Conservation (phyloP, 2,329 filamentous ascomycete genomes). For the Pseudopyricularia javanii region DNA sequence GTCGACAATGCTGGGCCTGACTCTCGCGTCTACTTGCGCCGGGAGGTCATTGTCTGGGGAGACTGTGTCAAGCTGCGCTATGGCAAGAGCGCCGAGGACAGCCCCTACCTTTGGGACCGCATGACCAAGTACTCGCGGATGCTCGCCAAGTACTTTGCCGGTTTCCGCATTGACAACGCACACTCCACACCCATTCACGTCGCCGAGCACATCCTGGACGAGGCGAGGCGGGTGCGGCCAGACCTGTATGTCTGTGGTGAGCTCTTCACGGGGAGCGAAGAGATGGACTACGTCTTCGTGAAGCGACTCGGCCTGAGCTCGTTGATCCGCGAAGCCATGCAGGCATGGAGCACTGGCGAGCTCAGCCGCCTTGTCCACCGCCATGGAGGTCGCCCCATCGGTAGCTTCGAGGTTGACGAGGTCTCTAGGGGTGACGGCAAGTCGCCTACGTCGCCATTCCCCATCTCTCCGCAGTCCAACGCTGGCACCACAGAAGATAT, state of each 20-base stretch:
- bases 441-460: constrained; percentile 14
- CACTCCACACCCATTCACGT: constrained; percentile 93
- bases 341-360: constrained; percentile 91
- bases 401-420: constrained; percentile 92
- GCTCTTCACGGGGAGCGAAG: constrained; percentile 88
- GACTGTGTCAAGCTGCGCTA: constrained; percentile 97
- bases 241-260: constrained; percentile 90
- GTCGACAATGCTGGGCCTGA: constrained; percentile 84
- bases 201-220: constrained; percentile 86
- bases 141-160: constrained; percentile 89
- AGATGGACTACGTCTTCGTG: constrained; percentile 93
- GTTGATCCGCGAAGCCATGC: constrained; percentile 94
- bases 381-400: constrained; percentile 87
- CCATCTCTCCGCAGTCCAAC: constrained; percentile 8
- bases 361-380: constrained; percentile 85
- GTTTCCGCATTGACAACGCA: constrained; percentile 95
- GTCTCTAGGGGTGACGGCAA: constrained; percentile 50
- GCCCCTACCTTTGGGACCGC: constrained; percentile 86
- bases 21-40: constrained; percentile 84
- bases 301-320: constrained; percentile 84
- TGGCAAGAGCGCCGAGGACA: constrained; percentile 67
- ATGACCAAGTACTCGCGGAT: constrained; percentile 89
- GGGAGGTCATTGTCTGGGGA: constrained; percentile 96
- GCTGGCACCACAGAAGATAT: constrained; percentile 17
- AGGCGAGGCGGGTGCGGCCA: constrained; percentile 78